Evolutionary conservation across 345 rosid species (phyloP).

Genomic region (Turnera subulata): DNA sequence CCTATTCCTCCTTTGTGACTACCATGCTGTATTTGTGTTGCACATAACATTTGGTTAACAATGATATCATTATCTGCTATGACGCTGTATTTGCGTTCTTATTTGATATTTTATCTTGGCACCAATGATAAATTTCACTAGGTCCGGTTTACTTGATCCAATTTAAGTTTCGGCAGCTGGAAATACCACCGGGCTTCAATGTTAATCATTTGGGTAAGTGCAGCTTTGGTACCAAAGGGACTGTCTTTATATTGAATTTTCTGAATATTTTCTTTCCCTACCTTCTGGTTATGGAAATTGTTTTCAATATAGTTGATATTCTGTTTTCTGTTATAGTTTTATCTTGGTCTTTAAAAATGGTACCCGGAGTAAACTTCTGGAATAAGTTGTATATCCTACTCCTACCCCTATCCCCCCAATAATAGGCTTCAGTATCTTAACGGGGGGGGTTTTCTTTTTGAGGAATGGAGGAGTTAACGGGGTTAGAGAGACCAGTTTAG

Average conservation of each 20-base stretch:
- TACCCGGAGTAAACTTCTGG: background rate
- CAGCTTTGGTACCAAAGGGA: background rate
- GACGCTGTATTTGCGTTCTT: background rate
- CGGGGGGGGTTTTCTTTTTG: no score
- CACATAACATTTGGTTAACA: background rate
- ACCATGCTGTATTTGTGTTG: background rate
- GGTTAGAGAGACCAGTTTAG: no score
- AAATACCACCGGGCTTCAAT: slow-evolving; percentile 85
- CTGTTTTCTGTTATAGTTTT: background rate
- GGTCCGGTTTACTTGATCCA: slow-evolving; percentile 85
- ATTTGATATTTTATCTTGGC: slow-evolving; percentile 2
- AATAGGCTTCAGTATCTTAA: no score
- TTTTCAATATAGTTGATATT: background rate
- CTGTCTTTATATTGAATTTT: background rate
- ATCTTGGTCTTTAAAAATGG: background rate
- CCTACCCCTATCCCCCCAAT: no score
- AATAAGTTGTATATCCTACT: background rate
- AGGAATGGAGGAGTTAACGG: no score
- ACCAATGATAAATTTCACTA: slow-evolving; percentile 19
- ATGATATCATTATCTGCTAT: background rate
- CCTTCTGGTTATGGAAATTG: background rate
- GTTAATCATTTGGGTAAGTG: slow-evolving; percentile 69
- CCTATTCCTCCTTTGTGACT: no score
- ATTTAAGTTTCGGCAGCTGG: slow-evolving; percentile 89
- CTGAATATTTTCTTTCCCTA: background rate